Conservation (phyloP, 352 stramenopile genomes). For the Phytophthora boehmeriae region DNA sequence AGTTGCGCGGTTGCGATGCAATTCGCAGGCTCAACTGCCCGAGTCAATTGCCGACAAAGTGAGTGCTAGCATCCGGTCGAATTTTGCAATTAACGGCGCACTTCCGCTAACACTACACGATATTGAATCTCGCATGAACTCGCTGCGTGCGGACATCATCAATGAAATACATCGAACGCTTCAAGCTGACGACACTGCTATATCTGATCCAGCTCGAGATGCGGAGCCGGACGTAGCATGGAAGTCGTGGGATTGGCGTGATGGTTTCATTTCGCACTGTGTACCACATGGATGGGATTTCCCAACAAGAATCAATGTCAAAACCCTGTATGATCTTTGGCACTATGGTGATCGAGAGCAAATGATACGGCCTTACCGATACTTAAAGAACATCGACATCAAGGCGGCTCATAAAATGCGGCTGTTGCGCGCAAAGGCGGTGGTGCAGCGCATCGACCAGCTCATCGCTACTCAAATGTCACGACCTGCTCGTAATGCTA, state of each 20-base stretch:
- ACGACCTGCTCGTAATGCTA: no score
- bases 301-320: neutral
- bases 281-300: conserved; percentile 6
- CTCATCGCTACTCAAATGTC: no score
- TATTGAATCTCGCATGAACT: no score
- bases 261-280: conserved; percentile 1
- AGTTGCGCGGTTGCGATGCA: neutral
- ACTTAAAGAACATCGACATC: conserved; percentile 4
- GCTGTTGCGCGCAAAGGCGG: no score
- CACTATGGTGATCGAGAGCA: conserved; percentile 3
- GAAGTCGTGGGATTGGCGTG: neutral
- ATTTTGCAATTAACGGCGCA: conserved; percentile 15
- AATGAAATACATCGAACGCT: no score
- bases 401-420: conserved; percentile 1
- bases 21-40: neutral
- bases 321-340: conserved; percentile 1
- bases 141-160: no score
- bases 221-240: conserved; percentile 1
- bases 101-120: neutral
- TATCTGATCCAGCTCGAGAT: no score
- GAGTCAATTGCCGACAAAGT: conserved; percentile 6
- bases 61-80: neutral
- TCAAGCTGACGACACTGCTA: no score
- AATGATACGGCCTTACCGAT: conserved; percentile 2
- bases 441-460: no score